Conservation (phyloP, 2,329 filamentous ascomycete species). For the Pseudogymnoascus sp. region DNA sequence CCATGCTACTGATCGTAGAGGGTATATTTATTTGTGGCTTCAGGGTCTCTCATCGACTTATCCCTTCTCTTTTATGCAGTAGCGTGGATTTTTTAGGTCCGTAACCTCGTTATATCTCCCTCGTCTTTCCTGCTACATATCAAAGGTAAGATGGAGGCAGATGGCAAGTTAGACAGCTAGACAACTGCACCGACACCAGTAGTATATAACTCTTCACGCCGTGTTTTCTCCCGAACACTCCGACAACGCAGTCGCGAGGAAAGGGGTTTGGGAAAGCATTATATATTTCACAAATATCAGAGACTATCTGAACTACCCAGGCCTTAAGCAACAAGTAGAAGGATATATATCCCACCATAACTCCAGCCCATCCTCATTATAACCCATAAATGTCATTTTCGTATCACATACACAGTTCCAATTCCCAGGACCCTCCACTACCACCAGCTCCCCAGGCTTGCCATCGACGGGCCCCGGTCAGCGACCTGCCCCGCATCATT, state of each 20-base stretch:
- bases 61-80: background rate
- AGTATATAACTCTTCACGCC: background rate
- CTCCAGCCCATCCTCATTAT: background rate
- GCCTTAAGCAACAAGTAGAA: background rate
- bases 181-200: background rate
- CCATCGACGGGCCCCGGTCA: constrained; percentile 17
- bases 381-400: background rate
- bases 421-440: constrained; percentile 8
- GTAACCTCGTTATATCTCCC: background rate
- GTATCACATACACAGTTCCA: constrained; percentile 1
- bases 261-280: background rate
- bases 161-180: background rate
- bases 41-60: background rate
- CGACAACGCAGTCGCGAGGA: background rate
- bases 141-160: background rate
- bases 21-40: background rate
- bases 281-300: background rate
- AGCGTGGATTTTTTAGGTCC: background rate
- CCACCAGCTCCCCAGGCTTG: constrained; percentile 24
- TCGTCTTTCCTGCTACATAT: background rate
- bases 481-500: constrained; percentile 12
- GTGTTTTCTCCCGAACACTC: background rate
- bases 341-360: background rate
- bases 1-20: background rate
- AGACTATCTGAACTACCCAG: background rate